A percentile compares a stretch with the other conserved stretches of the same genome.
phyloP scores from a whole-genome alignment of 371 early-diverging fungal genomes.

The Smittium culicis region DNA sequence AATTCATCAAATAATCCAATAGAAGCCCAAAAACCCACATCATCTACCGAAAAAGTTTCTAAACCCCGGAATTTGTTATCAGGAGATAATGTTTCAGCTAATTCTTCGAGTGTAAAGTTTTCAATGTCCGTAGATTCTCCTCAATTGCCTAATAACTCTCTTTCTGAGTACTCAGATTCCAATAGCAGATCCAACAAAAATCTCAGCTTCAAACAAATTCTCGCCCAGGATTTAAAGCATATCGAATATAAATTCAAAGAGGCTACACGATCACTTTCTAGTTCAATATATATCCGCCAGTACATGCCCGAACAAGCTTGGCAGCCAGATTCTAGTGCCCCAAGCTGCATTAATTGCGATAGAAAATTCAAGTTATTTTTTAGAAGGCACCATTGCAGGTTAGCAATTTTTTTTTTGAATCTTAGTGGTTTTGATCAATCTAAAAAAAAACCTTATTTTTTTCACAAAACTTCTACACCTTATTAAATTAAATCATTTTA shows the following conservation, averaged over 20 bases:
- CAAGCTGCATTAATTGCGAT: conserved; percentile 47
- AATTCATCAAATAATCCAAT: too few relatives aligned
- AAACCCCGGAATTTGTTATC: too few relatives aligned
- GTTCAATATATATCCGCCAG: conserved; percentile 11
- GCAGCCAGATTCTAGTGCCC: conserved; percentile 55
- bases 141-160: too few relatives aligned
- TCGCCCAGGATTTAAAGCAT: neutral
- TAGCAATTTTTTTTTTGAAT: neutral
- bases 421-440: neutral
- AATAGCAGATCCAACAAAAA: neutral
- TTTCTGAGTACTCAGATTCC: too few relatives aligned
- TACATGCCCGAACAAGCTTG: conserved; percentile 39
- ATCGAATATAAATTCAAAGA: neutral
- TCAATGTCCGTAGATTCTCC: too few relatives aligned
- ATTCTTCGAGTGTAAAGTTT: too few relatives aligned
- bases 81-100: too few relatives aligned
- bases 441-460: too few relatives aligned
- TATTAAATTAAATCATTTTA: neutral
- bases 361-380: conserved; percentile 46
- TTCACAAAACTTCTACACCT: neutral
- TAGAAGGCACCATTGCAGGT: conserved; percentile 61
- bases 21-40: too few relatives aligned
- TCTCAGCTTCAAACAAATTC: neutral
- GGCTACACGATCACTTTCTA: neutral
- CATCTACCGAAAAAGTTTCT: too few relatives aligned